Evolutionary conservation across 2,329 filamentous ascomycete species (phyloP), one percentile per base, ranked within the genome.

Genomic region (Alternaria arborescens): DNA sequence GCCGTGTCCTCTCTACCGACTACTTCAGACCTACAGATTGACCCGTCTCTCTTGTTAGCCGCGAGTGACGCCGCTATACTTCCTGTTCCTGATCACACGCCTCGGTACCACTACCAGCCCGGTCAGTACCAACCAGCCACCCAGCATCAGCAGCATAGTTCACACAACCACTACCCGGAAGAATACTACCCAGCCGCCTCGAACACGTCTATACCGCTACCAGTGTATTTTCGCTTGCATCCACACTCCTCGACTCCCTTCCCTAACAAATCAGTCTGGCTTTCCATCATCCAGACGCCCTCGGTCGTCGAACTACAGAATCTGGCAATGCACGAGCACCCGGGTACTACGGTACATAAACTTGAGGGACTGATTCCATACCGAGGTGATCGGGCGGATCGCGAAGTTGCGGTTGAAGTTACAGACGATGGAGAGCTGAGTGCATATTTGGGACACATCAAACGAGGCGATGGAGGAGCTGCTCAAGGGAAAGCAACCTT

Each of bases 351-450:
- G 14, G 86, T 90, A 52, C 79, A 84, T 34, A 84, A 84, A 28
- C 83, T 93, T 16, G 87, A 92, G 69, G 91, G 90, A 3, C 78
- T 92, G 26, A 82, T 92, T 52, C 87, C 85, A 70, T 69, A 82
- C 38, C 58, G 61, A 26, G 63, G 62, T 5, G 61, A 55, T 6
- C 60, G 62, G 8, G 62, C 65, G 5, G 88, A 86, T 5, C 83
- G 83, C 51, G 89, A 92, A 71, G 81, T 91, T 44, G 82, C 82
- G 16, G 85, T 91, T 70, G 80, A 84, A 56, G 89, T 94, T 68
- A 88, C 89, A 55, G 84, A 88, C 41, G 89, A 94, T 68, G 86
- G 88, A 63, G 91, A 94, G 78, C 76, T 95, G 63, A 85, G 85
- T 60, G 89, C 89, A 0, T 94, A 94, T 77, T 77, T 95, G 66